Base-by-base conservation (phyloP, 1,284 basidiomycete genomes). In the Nidula niveotomentosa region DNA sequence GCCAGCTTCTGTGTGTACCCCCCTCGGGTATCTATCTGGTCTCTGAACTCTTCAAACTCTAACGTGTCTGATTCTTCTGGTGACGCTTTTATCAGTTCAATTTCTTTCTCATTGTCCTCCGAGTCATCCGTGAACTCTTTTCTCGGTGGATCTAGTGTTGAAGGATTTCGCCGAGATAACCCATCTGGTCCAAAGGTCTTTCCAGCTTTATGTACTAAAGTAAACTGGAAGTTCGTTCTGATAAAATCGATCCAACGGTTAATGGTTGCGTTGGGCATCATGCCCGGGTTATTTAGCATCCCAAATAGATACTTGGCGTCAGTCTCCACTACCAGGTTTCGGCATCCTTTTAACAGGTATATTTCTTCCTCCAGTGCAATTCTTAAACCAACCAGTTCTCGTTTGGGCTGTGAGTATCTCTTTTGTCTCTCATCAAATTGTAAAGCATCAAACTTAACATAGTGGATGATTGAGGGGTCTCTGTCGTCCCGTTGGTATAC, bases 281-380 rank as follows among this genome's bases (percentile, higher is more conserved):
- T 56, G 46, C 76, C 70, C 0, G 74, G 75, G n/a, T 75, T 69
- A 13, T 67, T 60, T 1, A 78, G 59, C 76, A 77, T 77, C 0
- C 71, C 74, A 36, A 72, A 66, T 39, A 78, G 69, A 53, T 74
- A 75, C 2, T 59, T 56, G 0, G 74, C 72, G 48, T 76, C 73
- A 1, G 72, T 65, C 53, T 78, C 71, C 1, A 77, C 61, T 7
- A 66, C 41, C 1, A 76, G 59, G 7, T 71, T 71, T 3, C 62
- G 57, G 0, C 71, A 43, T 0, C 74, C 73, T 5, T 74, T 64
- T 2, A 77, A 51, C 23, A 69, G 66, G 0, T 65, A 35, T 57
- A 56, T 52, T 36, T 63, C 56, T 0, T 57, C 56, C 2, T 57
- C 51, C 1, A 77, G 56, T 0, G 72, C 62, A 0, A 67, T 60